Evolutionary conservation across 129 eudicot species (phyloP), one percentile per base, ranked within the genome.

Genomic region (Artemisia tridentata): DNA sequence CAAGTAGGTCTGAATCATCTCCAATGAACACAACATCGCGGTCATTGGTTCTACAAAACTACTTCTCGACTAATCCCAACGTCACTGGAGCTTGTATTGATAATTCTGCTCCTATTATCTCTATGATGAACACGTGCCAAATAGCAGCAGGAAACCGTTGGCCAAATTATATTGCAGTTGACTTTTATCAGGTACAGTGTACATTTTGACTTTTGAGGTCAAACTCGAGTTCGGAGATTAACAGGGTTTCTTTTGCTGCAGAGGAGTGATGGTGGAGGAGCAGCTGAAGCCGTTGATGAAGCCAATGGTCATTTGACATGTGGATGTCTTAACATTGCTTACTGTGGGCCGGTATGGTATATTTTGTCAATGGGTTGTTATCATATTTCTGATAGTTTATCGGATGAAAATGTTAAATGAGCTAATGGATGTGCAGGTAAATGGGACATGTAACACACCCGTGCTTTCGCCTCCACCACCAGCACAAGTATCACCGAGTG

Each of bases 231-330:
- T 8, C 13, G 19, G 23, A 62, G 49, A 25, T 63, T 63, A 27
- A 71, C 56, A 25, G 12, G n/a, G 68, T 45, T 29, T 13, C 45
- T 59, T 17, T 68, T 71, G 75, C 6, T 82, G 65, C 80, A 95
- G 99, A 90, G 87, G 66, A 95, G 84, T 77, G 99, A 95, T 56
- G 99, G 99, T 17, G 99, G 99, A 38, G 99, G 99, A 74, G 96
- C 89, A 27, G 38, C 97, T 11, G 89, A 90, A 88, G 99, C 99
- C 9, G 88, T 95, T 7, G 96, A 95, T 79, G 82, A 68, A 81
- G 99, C 96, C 46, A 95, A 95, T 66, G 99, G 99, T 43, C 96
- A 86, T 21, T 75, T 86, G 71, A 78, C 97, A 34, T 95, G 99
- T 73, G 91, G 96, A 63, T 95, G 99, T 69, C 74, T 47, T 65